phyloP scores from a whole-genome alignment of 75 land plant species.

The Picea glauca region DNA sequence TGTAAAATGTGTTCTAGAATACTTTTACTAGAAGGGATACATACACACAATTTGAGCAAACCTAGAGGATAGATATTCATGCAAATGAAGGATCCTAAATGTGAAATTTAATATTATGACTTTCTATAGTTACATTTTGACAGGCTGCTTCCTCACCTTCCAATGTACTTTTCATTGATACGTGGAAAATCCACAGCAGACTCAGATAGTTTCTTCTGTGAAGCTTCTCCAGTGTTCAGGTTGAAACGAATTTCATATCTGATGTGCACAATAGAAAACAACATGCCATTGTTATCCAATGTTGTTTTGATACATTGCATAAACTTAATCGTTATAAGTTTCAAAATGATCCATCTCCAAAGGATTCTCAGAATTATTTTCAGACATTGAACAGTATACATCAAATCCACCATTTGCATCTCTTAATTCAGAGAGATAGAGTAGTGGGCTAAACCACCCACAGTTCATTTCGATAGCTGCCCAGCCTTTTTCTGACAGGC shows the following conservation, averaged over 20 bases:
- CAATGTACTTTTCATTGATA: slow-evolving; percentile 86
- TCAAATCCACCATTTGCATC: neutral
- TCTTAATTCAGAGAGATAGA: neutral
- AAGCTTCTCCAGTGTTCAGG: slow-evolving; percentile 73
- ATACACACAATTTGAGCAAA: neutral
- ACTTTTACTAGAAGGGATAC: neutral
- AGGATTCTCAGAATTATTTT: neutral
- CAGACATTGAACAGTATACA: neutral
- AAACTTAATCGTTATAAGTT: neutral
- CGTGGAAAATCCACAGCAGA: slow-evolving; percentile 83
- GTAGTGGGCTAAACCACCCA: slow-evolving; percentile 17
- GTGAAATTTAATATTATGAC: neutral
- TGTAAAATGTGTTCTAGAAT: neutral
- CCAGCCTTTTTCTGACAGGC: slow-evolving; percentile 40
- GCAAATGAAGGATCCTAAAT: neutral
- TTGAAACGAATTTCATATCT: slow-evolving; percentile 95
- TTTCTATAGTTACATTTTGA: neutral
- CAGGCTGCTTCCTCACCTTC: slow-evolving; percentile 50
- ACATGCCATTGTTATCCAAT: no score
- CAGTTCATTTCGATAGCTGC: slow-evolving; percentile 63
- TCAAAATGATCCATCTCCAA: neutral
- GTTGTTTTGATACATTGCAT: no score
- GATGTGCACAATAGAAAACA: slow-evolving; percentile 4
- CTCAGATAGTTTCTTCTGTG: slow-evolving; percentile 64
- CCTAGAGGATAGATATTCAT: neutral